A percentile compares a stretch with the other conserved stretches of the same genome.
These are phyloP conservation scores for Aureobasidium mangrovei DNA, from an alignment of 2,329 filamentous ascomycete species.

Conservation along the genomic window DNA sequence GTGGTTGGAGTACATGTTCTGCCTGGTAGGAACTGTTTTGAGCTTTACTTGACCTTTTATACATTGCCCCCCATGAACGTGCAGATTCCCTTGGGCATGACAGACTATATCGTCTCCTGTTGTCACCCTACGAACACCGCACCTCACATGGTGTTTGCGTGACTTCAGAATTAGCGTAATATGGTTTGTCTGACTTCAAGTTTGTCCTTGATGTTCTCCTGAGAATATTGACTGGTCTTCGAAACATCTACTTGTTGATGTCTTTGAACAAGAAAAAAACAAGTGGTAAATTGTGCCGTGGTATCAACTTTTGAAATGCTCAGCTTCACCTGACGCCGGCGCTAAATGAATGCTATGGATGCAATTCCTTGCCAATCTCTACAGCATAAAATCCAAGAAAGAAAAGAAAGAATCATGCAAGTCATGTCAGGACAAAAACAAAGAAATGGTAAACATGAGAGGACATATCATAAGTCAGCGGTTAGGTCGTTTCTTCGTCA, in stretches of 20 bases:
- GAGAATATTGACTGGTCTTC: no score
- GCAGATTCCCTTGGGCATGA: no score
- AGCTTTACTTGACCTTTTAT: no score
- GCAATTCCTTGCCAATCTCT: slow-evolving; percentile 6
- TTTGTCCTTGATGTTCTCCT: no score
- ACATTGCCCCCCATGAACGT: no score
- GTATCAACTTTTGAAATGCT: slow-evolving; percentile 7
- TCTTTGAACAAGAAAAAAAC: background rate
- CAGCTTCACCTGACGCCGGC: slow-evolving; percentile 7
- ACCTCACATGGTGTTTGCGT: no score
- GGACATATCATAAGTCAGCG: background rate
- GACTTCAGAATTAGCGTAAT: no score
- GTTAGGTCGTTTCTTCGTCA: slow-evolving; percentile 13
- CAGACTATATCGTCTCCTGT: no score
- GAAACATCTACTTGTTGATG: no score
- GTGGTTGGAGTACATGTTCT: slow-evolving; percentile 62
- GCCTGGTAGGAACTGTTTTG: background rate
- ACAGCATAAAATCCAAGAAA: background rate
- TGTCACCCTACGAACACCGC: no score
- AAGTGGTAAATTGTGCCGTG: background rate
- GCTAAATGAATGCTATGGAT: slow-evolving; percentile 11
- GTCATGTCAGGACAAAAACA: background rate
- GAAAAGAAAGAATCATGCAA: background rate
- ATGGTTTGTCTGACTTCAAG: no score
- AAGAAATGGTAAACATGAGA: slow-evolving; percentile 7